These are phyloP conservation scores for Ligustrum vulgare DNA, from an alignment of 257 asterid genomes.

Conservation along the genomic window DNA sequence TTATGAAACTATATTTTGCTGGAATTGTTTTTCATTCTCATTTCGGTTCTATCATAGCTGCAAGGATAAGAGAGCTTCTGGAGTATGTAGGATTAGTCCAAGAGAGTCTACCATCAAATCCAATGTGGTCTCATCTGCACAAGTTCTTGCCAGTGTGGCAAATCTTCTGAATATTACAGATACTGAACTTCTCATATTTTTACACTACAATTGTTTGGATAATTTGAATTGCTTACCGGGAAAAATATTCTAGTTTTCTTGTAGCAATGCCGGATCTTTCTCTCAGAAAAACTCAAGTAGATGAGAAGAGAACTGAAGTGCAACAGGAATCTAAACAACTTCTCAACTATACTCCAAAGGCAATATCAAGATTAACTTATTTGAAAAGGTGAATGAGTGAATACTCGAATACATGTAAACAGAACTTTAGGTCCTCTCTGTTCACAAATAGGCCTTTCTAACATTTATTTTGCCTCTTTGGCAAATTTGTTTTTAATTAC, in stretches of 20 bases:
- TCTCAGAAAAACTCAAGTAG: conserved; percentile 84
- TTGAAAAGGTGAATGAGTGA: conserved; percentile 77
- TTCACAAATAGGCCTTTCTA: too few relatives aligned
- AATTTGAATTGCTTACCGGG: conserved; percentile 25
- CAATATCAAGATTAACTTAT: conserved; percentile 89
- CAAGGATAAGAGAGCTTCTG: conserved; percentile 83
- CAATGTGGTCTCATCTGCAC: conserved; percentile 81
- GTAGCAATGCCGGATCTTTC: conserved; percentile 97
- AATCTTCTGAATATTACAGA: conserved; percentile 89
- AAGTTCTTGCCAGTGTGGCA: conserved; percentile 86
- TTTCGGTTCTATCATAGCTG: conserved; percentile 47
- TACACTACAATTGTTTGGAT: background rate
- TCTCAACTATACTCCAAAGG: conserved; percentile 93
- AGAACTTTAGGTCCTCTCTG: background rate
- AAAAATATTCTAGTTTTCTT: conserved; percentile 59
- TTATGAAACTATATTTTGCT: background rate
- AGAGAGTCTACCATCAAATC: conserved; percentile 79
- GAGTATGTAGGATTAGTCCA: conserved; percentile 94
- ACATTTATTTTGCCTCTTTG: background rate
- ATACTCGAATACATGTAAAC: background rate
- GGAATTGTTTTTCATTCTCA: background rate
- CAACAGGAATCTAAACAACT: conserved; percentile 88
- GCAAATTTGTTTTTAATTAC: too few relatives aligned
- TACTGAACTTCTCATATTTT: conserved; percentile 51
- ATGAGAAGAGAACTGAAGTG: conserved; percentile 86